Evolutionary conservation across 2,329 filamentous ascomycete genomes (phyloP).

Genomic region (Xylariaceae sp.): DNA sequence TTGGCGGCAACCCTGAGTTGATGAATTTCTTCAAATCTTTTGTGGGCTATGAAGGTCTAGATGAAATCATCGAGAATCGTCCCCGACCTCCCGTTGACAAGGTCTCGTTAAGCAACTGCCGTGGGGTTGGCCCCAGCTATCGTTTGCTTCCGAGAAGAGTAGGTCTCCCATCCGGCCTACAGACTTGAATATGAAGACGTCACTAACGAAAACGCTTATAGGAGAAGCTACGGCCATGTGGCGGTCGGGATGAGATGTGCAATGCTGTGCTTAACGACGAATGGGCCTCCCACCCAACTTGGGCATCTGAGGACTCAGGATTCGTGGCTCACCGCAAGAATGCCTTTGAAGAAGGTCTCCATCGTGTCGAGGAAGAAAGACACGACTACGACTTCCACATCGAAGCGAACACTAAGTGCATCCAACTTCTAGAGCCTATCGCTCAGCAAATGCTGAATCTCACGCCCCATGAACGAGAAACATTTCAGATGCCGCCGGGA

Average conservation of each 20-base stretch:
- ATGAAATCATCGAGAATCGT: constrained; percentile 74
- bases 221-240: constrained; percentile 87
- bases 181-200: not conserved
- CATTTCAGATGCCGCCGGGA: constrained; percentile 75
- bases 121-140: constrained; percentile 93
- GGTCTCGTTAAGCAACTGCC: constrained; percentile 92
- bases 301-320: constrained; percentile 96
- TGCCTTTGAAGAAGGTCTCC: constrained; percentile 85
- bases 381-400: constrained; percentile 99
- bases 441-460: constrained; percentile 85
- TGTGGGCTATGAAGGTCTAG: constrained; percentile 70
- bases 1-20: constrained; percentile 84
- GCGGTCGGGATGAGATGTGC: constrained; percentile 91
- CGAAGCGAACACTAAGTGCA: constrained; percentile 88
- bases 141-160: constrained; percentile 80
- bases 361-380: constrained; percentile 94
- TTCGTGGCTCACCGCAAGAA: constrained; percentile 99
- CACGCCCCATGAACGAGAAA: constrained; percentile 64
- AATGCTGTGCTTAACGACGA: constrained; percentile 91
- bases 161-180: constrained; percentile 27
- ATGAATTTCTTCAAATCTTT: constrained; percentile 84
- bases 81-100: constrained; percentile 71
- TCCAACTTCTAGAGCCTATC: constrained; percentile 91
- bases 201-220: constrained; percentile 25
- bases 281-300: constrained; percentile 97